Base-by-base conservation (phyloP, 2,329 filamentous ascomycete species). In the Cladosporium sp. region DNA sequence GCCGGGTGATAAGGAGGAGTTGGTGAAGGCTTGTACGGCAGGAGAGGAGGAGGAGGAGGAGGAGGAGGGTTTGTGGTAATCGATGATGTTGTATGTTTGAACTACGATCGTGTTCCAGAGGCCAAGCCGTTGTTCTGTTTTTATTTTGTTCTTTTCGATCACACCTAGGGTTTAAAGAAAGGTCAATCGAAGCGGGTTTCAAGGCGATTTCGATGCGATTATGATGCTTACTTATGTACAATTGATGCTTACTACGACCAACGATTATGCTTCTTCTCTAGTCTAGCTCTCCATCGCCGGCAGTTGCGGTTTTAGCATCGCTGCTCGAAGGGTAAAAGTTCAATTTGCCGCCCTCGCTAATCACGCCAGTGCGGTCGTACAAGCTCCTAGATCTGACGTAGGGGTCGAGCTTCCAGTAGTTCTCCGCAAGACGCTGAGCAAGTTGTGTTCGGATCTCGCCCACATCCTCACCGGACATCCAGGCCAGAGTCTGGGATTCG, bases 401-500 rank as follows among this genome's bases (percentile, higher is more conserved):
- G 0, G 92, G 92, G 79, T 99, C 95, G 62, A 97, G 78, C 46
- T 85, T 84, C 94, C 95, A 99, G 80, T 98, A 99, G 71, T 91
- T 91, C 57, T 85, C 83, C 67, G 84, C 84, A 71, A 98, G 75
- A 68, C 85, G 80, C 80, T n/a, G 77, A 77, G 7, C 78, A 71
- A 50, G 78, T 75, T 58, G 80, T 70, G 29, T 58, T 64, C 65
- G 70, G 31, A 59, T 71, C 65, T 65, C 68, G 50, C 69, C 70
- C 6, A 66, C 79, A 78, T 26, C 81, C 81, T 57, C 81, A 1
- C 80, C 78, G 53, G 82, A 80, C 62, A 96, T 87, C 95, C 95
- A 99, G 49, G 86, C 82, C 28, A 90, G 76, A 0, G 94, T 95
- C 29, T 86, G 83, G 10, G 83, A 82, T 78, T 98, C 93, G 71